Base-by-base conservation (phyloP, 176 grass and related monocot species). In the Zoysia japonica region DNA sequence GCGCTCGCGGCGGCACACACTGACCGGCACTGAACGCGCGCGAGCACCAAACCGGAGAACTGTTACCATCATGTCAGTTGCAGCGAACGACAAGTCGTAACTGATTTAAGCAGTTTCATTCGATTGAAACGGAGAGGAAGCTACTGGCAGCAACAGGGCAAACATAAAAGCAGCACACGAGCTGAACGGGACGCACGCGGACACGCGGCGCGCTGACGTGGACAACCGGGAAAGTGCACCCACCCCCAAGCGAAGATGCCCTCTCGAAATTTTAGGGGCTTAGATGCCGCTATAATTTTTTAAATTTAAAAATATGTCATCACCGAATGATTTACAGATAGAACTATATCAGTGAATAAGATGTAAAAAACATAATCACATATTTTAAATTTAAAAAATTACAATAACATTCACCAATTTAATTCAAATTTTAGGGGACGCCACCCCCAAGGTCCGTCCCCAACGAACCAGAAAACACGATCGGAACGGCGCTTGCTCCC, bases 151-250 rank as follows among this genome's bases (percentile, higher is more conserved):
- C 2, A 68, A 44, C 20, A 5, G 15, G 11, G 44, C 67, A n/a
- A n/a, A 17, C 9, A 48, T 9, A 48, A 19, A n/a, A 17, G 41
- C 11, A 19, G 52, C 9, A 53, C 44, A 69, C 44, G 67, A 46
- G 17, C 44, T 36, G 10, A 4, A 20, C 68, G 55, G 11, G 3
- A 28, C 5, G 59, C 44, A 28, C 5, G 59, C 44, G 5, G 61
- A 60, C 75, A 78, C 61, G 61, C 46, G 14, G 61, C 35, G 47
- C 75, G 61, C 61, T 78, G 75, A 66, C 47, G 75, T 78, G 75
- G 75, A 47, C 28, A 19, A 1, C 20, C 3, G 12, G 11, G 0
- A 76, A 54, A 37, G 14, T 19, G 40, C 65, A 17, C 7, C 28
- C 28, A 28, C 0, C 28, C 4, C 65, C 40, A 44, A 9, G 40